Base-by-base conservation (phyloP, 345 rosid species). In the Eutrema heterophyllum region DNA sequence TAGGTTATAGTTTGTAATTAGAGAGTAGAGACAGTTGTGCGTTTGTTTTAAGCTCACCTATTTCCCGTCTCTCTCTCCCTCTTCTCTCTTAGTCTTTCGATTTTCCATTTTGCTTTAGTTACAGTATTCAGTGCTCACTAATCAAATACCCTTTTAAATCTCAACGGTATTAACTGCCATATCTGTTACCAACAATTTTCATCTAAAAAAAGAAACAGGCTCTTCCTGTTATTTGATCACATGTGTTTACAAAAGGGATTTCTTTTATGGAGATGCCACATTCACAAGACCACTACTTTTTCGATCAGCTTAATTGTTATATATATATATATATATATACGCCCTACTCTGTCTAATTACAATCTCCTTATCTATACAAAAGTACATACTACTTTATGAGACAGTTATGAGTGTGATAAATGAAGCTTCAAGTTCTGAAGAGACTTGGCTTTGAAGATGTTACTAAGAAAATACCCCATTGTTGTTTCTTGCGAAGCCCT, bases 401-500 rank as follows among this genome's bases (percentile, higher is more conserved):
- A 41, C 44, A 33, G 21, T 18, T 63, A 72, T 4, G 29, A 60
- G 51, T 50, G 54, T 44, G 30, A 53, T 13, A 6, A 14, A 21
- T 68, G 60, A 45, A 48, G 59, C 40, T 58, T 70, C 16, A 59
- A 26, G 52, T 39, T 72, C 26, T 62, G 53, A 2, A 44, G 62
- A 41, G 72, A 57, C 77, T 49, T 67, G 26, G 63, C 57, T 68
- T 52, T 75, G 63, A 75, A 67, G 55, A 75, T 58, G 55, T 41
- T 68, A 30, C 44, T 68, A 15, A 75, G 48, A 64, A 75, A 15
- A 51, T 44, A 43, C 35, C 68, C 74, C 62, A 16, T 82, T 87
- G 2, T 88, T 89, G 66, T 80, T 87, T 68, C 79, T 44, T 75
- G 35, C 9, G 57, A 51, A 41, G 41, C 38, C 70, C 44, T 60